Evolutionary conservation across 257 asterid species (phyloP).

Genomic region (Solanum habrochaites): DNA sequence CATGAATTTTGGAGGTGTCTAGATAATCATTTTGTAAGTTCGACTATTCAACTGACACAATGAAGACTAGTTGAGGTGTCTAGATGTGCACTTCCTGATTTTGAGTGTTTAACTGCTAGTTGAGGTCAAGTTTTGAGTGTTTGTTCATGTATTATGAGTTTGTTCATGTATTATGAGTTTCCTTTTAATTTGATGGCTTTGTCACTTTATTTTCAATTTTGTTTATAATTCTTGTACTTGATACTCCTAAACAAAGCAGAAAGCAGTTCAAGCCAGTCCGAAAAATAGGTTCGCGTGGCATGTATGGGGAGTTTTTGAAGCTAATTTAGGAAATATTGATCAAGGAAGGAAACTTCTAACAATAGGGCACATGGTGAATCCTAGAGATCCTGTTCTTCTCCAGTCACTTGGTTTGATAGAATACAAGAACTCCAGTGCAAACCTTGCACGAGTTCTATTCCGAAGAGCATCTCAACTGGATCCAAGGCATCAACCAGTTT

Average conservation of each 20-base stretch:
- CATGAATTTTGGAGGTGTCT: not conserved
- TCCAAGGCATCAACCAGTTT: conserved; percentile 87
- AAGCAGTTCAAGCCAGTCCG: conserved; percentile 92
- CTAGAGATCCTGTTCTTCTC: conserved; percentile 91
- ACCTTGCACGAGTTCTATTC: conserved; percentile 67
- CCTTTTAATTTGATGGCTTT: not conserved
- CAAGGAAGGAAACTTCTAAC: conserved; percentile 77
- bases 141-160: not conserved
- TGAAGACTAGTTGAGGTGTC: not conserved
- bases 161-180: not conserved
- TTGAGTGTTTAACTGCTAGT: not conserved
- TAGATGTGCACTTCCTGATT: not conserved
- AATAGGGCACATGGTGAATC: conserved; percentile 82
- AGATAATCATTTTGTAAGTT: not conserved
- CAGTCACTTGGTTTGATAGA: conserved; percentile 85
- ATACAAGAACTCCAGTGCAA: conserved; percentile 60
- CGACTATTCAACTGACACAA: not conserved
- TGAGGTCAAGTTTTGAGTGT: not conserved
- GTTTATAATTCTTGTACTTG: not conserved
- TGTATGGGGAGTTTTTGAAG: conserved; percentile 96
- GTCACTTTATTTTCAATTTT: not conserved
- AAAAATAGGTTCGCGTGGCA: conserved; percentile 98
- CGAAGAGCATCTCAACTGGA: conserved; percentile 74
- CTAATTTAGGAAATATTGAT: conserved; percentile 51
- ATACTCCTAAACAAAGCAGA: conserved; percentile 26